phyloP scores from a whole-genome alignment of 306 rosid genomes.

The Prunus dulcis region DNA sequence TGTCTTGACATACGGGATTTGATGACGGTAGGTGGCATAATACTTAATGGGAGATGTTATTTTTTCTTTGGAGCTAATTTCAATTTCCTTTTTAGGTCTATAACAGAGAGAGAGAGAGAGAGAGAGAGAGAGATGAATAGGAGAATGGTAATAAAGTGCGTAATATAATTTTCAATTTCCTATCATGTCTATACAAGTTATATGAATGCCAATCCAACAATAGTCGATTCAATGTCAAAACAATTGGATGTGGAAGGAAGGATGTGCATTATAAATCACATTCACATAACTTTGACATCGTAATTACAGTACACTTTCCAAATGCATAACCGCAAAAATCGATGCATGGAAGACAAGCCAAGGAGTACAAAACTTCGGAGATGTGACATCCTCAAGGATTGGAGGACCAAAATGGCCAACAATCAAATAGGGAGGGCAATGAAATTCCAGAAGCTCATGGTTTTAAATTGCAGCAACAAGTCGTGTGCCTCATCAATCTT shows the following conservation, averaged over 20 bases:
- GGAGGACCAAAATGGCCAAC: constrained; percentile 1
- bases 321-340: not conserved
- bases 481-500: not conserved
- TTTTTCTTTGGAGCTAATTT: no score
- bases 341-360: not conserved
- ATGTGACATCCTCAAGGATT: not conserved
- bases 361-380: constrained; percentile 4
- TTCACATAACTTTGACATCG: constrained; percentile 1
- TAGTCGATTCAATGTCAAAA: not conserved
- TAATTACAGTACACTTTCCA: constrained; percentile 1
- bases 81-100: no score
- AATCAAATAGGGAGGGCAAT: not conserved
- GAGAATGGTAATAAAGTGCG: no score
- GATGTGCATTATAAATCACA: not conserved
- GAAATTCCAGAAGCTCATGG: constrained; percentile 1
- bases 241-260: not conserved
- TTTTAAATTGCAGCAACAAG: not conserved
- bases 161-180: not conserved
- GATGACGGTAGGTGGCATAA: no score
- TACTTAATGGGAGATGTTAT: no score
- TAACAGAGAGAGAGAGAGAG: no score
- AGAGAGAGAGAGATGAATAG: not conserved
- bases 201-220: not conserved
- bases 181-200: constrained; percentile 1
- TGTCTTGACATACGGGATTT: no score